Evolutionary conservation across 768 basidiomycete genomes (phyloP).

Genomic region (Rhodotorula babjevae): DNA sequence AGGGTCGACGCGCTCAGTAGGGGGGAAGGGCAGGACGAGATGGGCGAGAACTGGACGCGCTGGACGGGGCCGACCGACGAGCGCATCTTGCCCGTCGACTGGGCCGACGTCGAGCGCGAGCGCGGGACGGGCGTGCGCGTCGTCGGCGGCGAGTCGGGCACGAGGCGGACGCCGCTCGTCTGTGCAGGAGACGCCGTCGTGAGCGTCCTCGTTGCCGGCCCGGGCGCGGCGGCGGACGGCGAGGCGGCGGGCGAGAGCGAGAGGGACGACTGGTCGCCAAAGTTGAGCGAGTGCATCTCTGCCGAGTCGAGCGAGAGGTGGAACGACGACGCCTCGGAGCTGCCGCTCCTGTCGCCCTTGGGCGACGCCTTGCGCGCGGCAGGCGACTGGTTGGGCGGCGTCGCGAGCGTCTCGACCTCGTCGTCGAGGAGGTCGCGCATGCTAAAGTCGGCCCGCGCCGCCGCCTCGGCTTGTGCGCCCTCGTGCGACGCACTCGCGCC

Average conservation of each 20-base stretch:
- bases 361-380: not conserved
- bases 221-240: not conserved
- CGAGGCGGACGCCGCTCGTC: slow-evolving; percentile 18
- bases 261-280: slow-evolving; percentile 28
- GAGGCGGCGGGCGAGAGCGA: slow-evolving; percentile 13
- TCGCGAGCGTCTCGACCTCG: slow-evolving; percentile 20
- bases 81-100: not conserved
- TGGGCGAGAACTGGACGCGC: slow-evolving; percentile 35
- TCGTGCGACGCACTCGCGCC: no score
- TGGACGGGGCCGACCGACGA: not conserved
- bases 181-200: not conserved
- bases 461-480: not conserved
- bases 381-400: slow-evolving; percentile 12
- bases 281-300: slow-evolving; percentile 27
- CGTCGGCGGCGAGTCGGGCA: slow-evolving; percentile 30
- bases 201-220: not conserved
- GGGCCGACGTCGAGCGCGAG: slow-evolving; percentile 14
- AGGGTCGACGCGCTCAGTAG: slow-evolving; percentile 20
- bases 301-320: slow-evolving; percentile 26
- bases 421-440: not conserved
- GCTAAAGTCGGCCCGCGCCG: not conserved
- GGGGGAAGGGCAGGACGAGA: slow-evolving; percentile 34
- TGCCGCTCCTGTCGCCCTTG: not conserved
- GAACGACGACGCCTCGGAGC: slow-evolving; percentile 18
- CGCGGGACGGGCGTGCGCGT: slow-evolving; percentile 2